Evolutionary conservation across 1,284 basidiomycete species (phyloP).

Genomic region (Malassezia globosa): DNA sequence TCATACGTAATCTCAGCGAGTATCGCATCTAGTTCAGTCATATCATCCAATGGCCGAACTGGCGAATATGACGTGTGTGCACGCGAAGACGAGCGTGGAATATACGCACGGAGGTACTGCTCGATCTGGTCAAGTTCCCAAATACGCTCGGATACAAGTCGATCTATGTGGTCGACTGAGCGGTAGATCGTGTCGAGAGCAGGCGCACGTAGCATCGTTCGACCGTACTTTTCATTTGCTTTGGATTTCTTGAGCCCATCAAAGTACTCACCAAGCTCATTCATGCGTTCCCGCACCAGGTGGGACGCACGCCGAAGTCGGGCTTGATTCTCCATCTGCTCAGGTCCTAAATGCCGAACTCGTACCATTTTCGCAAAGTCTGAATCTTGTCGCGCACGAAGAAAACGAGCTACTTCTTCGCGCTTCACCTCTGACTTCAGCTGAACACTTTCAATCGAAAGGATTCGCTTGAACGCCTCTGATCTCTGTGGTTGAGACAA

Average conservation of each 20-base stretch:
- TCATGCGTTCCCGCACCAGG: slow-evolving; percentile 60
- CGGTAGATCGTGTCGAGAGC: slow-evolving; percentile 71
- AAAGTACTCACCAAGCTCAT: slow-evolving; percentile 65
- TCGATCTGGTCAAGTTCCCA: slow-evolving; percentile 7
- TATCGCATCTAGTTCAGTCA: background rate
- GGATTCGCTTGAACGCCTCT: slow-evolving; percentile 43
- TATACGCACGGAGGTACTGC: background rate
- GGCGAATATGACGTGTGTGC: background rate
- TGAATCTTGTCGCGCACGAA: slow-evolving; percentile 62
- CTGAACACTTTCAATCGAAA: slow-evolving; percentile 49
- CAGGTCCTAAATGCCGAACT: slow-evolving; percentile 68
- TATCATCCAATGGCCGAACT: background rate
- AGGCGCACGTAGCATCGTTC: slow-evolving; percentile 58
- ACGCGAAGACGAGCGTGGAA: background rate
- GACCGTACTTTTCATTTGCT: slow-evolving; percentile 57
- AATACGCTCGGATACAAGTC: slow-evolving; percentile 1
- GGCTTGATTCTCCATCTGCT: slow-evolving; percentile 69
- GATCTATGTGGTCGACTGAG: slow-evolving; percentile 66
- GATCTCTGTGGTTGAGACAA: slow-evolving; percentile 18
- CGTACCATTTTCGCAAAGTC: slow-evolving; percentile 70
- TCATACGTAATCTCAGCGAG: background rate
- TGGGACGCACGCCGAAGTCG: slow-evolving; percentile 62
- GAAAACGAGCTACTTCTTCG: slow-evolving; percentile 53
- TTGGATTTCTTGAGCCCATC: slow-evolving; percentile 61
- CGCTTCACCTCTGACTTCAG: slow-evolving; percentile 49